Evolutionary conservation across 768 basidiomycete species (phyloP), one percentile per base, ranked within the genome.

Genomic region (Polyporus arcularius): DNA sequence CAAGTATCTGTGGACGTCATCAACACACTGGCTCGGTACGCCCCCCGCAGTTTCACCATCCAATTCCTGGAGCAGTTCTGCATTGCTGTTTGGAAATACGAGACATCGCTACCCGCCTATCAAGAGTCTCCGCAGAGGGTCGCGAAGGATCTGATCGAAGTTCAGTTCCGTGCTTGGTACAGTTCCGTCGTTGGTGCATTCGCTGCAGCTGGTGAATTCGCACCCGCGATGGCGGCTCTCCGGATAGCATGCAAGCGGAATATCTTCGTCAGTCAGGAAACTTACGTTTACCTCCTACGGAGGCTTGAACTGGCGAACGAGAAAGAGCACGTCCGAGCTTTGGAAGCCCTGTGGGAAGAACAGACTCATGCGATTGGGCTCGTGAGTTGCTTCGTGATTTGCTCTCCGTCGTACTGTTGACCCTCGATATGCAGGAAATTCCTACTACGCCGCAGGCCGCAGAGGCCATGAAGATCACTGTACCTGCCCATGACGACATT

Each of bases 11-110:
- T 30, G 0, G 6, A 68, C 7, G 68, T 71, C 52, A 59, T 83
- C 35, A 73, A 77, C 2, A 69, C 71, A 4, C 68, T 88, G 18
- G 72, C 81, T 41, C 79, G 79, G 21, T 82, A 78, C 68, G 75
- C 80, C 2, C 58, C 69, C 5, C 72, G 74, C 4, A 62, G 71
- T 1, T 65, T 74, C 45, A 72, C 74, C 58, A 60, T 68, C 47
- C 61, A 60, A 6, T 85, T 85, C 65, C 59, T 88, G 38, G 56
- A 61, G 4, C 46, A 73, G n/a, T 62, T 73, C 35, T 60, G 45
- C 30, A 11, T 35, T 14, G 15, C 32, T n/a, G 35, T 38, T 38
- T 9, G 28, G 26, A 16, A 16, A 1, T 15, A 61, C 18, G 52
- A 52, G 30, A 11, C 16, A 12, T 32, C 50, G 28, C 28, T 49